Evolutionary conservation across 768 basidiomycete species (phyloP), one percentile per base, ranked within the genome.

Genomic region (Boletus insuetus): DNA sequence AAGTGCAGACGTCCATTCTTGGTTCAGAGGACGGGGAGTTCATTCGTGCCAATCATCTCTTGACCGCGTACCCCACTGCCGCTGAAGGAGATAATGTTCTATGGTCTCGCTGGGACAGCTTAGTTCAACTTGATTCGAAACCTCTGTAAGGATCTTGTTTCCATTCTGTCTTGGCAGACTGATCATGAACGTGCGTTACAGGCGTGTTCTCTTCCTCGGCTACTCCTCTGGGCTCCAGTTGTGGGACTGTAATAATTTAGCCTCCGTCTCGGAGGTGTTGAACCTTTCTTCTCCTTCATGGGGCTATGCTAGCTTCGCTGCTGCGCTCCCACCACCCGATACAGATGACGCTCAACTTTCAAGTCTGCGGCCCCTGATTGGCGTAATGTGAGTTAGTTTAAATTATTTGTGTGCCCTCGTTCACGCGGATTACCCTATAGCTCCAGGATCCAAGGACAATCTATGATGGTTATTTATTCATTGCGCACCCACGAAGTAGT

Each of bases 231-330:
- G 81, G 6, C 61, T 87, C 39, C 81, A 85, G 63, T 73, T 85
- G 19, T 87, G 85, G 84, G 84, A 86, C 59, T 82, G 81, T 60
- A 75, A 79, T 13, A 74, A 80, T 55, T 66, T 87, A 10, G 79
- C 71, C 51, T 60, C 77, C 1, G 75, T 83, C 7, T 66, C 69
- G 2, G 85, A 87, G 60, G 20, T 86, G 4, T 66, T 88, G 54
- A 82, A 86, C 55, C 29, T 29, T 29, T 8, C 29, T 29, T 9
- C 29, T 29, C 29, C 29, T 29, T 29, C 29, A 3, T 29, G 29
- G 71, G 70, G 10, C 55, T 55, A 61, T 43, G 56, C 72, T 52
- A 62, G 66, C 37, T 73, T 37, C 7, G 13, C 14, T 29, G 29
- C 29, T 29, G 29, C 9, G 29, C 29, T 29, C 29, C 29, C 29